Percentiles rank a stretch among this genome's conserved stretches.
These are phyloP conservation scores for Camillea tinctor DNA, from an alignment of 2,329 filamentous ascomycete species.

Conservation along the genomic window DNA sequence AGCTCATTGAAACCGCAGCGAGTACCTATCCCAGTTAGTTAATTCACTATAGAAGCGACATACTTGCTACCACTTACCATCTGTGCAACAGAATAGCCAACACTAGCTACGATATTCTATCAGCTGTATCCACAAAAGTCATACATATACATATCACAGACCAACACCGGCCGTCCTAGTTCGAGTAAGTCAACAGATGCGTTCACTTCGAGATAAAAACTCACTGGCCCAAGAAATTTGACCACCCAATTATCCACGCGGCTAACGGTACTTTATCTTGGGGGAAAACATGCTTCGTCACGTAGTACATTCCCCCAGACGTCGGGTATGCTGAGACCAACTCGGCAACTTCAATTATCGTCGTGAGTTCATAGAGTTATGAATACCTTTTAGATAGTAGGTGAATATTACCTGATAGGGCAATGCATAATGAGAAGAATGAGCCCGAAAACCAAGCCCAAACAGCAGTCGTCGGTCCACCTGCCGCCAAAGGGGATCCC, in stretches of 20 bases:
- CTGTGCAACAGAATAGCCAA: conserved; percentile 62
- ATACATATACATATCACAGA: not conserved
- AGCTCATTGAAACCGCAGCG: conserved; percentile 61
- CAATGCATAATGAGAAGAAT: conserved; percentile 61
- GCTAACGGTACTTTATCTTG: conserved; percentile 49
- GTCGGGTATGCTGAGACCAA: conserved; percentile 66
- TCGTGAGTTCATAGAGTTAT: not conserved
- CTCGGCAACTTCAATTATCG: conserved; percentile 55
- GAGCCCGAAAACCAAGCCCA: conserved; percentile 67
- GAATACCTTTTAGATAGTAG: not conserved
- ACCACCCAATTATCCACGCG: conserved; percentile 60
- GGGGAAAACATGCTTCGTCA: conserved; percentile 64
- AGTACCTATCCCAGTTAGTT: conserved; percentile 29
- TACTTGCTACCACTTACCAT: conserved; percentile 48
- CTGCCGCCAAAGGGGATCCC: conserved; percentile 54
- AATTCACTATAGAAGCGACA: not conserved
- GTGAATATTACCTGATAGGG: conserved; percentile 5
- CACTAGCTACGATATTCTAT: conserved; percentile 16
- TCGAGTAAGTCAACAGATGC: conserved; percentile 30
- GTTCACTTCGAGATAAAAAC: conserved; percentile 54
- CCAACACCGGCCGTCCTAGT: conserved; percentile 2
- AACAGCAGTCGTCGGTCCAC: conserved; percentile 62
- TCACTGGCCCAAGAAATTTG: conserved; percentile 62
- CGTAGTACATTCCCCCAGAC: conserved; percentile 67
- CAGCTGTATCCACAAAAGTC: not conserved